Base-by-base conservation (phyloP, 179 eudicot genomes). In the Corrigiola litoralis region DNA sequence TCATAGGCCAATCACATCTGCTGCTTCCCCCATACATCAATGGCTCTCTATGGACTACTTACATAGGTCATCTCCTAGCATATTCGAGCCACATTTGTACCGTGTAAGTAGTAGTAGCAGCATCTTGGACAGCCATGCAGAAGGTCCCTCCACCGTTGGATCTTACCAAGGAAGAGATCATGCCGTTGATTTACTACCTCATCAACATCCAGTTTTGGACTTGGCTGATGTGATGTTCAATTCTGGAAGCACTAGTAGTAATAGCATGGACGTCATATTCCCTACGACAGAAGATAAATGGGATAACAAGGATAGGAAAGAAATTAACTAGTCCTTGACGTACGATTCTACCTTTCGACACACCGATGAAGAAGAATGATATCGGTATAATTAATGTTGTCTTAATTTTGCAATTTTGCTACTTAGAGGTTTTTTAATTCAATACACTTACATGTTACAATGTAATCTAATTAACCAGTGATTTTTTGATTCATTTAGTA, bases 161-260 rank as follows among this genome's bases (percentile, higher is more conserved):
- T 52, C 58, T 38, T 65, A 36, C 48, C 59, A 46, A 1, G 50
- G 33, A n/a, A 28, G n/a, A 38, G 56, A 63, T 51, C 36, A 38
- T 11, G 49, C 33, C 23, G 58, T 64, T 4, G 72, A 61, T 61
- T 38, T 61, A 18, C 17, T 67, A 6, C 28, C 41, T 23, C 58
- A 55, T 34, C 53, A 64, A 54, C 65, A 76, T 20, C 56, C 68
- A 11, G 67, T 81, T 66, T 57, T 65, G 62, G 87, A 85, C 40
- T 70, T 84, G 78, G 87, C 82, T 1, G 82, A 85, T 51, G 83
- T 65, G 1, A 79, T 87, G 89, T 85, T 90, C 45, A 85, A 85
- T 65, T 77, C 86, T 0, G 84, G 84, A 2, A 72, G 82, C 61
- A 73, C 83, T 41, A 75, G 81, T 48, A 67, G 61, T 54, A 82